Conservation (phyloP, 352 stramenopile genomes). For the Plasmopara viticola region DNA sequence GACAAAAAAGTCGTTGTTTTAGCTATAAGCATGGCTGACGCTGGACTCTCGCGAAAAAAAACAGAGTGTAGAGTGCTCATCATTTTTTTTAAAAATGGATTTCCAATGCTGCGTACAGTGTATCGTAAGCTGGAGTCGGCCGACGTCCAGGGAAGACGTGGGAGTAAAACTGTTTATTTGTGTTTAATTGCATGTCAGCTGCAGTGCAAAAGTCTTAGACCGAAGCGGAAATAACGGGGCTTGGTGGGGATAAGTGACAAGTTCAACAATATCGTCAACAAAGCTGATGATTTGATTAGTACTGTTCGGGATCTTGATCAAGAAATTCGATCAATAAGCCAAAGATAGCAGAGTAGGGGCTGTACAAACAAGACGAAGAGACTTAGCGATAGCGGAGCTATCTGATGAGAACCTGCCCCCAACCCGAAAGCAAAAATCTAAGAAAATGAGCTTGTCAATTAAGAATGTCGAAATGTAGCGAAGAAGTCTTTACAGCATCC, state of each 20-base stretch:
- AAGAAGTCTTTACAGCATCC: neutral
- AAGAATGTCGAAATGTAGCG: neutral
- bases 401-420: neutral
- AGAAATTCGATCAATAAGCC: neutral
- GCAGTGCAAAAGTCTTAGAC: conserved; percentile 1
- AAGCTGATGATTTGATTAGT: neutral
- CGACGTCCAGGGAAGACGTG: no score
- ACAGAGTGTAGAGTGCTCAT: no score
- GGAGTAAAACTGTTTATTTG: neutral
- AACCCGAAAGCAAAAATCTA: neutral
- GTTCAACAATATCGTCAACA: neutral
- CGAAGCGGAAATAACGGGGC: neutral
- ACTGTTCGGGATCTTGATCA: neutral
- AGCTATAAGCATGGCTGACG: no score
- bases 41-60: no score
- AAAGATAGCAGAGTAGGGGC: neutral
- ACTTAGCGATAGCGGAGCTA: neutral
- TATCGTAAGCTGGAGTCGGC: no score
- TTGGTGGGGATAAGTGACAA: neutral
- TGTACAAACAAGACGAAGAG: neutral
- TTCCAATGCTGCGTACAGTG: no score
- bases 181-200: neutral
- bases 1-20: neutral
- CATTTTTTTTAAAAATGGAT: no score
- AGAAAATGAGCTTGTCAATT: neutral